phyloP scores from a whole-genome alignment of 495 filamentous ascomycete genomes.

The Neurospora sp. region DNA sequence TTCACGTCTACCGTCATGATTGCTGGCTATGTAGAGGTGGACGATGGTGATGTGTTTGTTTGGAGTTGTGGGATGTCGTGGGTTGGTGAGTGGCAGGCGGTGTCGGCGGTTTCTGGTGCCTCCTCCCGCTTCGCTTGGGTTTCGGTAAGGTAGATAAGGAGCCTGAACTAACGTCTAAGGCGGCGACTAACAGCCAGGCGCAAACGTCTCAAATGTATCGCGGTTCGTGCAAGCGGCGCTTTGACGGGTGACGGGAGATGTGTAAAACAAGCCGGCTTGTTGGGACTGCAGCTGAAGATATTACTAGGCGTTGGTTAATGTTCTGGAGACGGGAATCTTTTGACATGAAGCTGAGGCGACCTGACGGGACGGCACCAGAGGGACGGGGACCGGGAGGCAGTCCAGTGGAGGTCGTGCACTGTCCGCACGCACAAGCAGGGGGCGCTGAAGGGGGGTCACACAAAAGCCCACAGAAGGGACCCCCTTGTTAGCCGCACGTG shows the following conservation, averaged over 20 bases:
- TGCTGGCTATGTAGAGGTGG: constrained; percentile 3
- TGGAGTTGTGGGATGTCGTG: neutral
- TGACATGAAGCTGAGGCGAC: neutral
- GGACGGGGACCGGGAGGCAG: neutral
- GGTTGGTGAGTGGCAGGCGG: neutral
- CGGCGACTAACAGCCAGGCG: neutral
- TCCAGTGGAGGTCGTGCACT: neutral
- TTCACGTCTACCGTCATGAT: constrained; percentile 20
- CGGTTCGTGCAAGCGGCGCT: neutral
- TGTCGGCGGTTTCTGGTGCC: neutral
- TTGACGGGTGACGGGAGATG: neutral
- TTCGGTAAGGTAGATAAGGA: neutral
- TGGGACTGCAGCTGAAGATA: neutral
- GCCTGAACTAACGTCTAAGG: neutral
- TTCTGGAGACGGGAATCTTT: neutral
- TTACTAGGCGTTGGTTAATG: neutral
- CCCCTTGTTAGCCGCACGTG: neutral
- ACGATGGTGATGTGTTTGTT: neutral
- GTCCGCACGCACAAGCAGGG: neutral
- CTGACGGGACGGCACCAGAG: neutral
- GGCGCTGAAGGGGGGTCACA: neutral
- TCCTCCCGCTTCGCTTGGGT: neutral
- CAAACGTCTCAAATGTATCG: neutral
- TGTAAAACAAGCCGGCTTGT: neutral
- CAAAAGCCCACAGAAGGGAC: neutral